Conservation (phyloP, 2,329 filamentous ascomycete species). For the Pseudogymnoascus sp. region DNA sequence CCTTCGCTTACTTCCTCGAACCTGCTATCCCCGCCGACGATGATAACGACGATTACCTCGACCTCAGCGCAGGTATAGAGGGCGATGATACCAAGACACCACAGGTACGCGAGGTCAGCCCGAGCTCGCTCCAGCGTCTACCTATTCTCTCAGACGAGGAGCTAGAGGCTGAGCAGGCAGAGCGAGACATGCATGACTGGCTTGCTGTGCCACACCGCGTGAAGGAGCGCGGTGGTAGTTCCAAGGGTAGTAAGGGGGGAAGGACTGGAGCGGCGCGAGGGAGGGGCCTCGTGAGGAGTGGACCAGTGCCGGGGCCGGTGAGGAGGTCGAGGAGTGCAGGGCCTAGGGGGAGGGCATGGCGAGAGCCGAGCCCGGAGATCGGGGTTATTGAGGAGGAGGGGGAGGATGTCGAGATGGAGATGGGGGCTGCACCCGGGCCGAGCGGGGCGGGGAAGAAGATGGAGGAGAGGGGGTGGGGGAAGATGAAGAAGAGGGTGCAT, state of each 20-base stretch:
- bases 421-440: background rate
- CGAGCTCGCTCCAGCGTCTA: slow-evolving; percentile 17
- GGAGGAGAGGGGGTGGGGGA: slow-evolving; percentile 10
- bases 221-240: background rate
- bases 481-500: slow-evolving; percentile 27
- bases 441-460: background rate
- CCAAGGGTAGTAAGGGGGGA: background rate
- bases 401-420: slow-evolving; percentile 7
- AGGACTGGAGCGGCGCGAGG: slow-evolving; percentile 17
- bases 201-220: background rate
- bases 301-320: slow-evolving; percentile 11
- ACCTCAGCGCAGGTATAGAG: slow-evolving; percentile 29
- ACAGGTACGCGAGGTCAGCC: slow-evolving; percentile 25
- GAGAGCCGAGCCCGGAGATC: slow-evolving; percentile 27
- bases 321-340: slow-evolving; percentile 21
- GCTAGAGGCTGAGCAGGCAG: background rate
- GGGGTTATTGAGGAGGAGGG: slow-evolving; percentile 25
- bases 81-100: slow-evolving; percentile 16
- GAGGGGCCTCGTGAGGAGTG: slow-evolving; percentile 19
- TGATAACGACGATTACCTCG: slow-evolving; percentile 24
- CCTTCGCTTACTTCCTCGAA: slow-evolving; percentile 28
- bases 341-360: slow-evolving; percentile 25
- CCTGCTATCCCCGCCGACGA: slow-evolving; percentile 23
- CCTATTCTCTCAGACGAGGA: background rate
- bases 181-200: background rate